Evolutionary conservation across 805 yeast species (phyloP), one percentile per base, ranked within the genome.

Genomic region (Limtongia smithiae): DNA sequence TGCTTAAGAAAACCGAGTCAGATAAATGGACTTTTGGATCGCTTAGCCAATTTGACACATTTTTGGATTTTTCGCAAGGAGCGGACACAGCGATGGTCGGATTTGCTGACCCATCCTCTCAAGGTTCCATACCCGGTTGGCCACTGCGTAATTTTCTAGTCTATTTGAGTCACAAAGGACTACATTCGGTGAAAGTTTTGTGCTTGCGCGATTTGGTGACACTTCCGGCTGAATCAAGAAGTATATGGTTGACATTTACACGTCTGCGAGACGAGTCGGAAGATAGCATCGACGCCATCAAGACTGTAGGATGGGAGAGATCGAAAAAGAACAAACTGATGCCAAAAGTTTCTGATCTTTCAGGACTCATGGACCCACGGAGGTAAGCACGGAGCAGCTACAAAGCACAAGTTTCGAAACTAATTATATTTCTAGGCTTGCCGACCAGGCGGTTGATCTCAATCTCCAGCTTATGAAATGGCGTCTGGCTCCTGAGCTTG

Each of bases 391-490:
- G 11, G 8, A 2, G n/a, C n/a, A n/a, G n/a, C n/a, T 34, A 9
- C 24, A 34, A 35, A 11, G 25, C 20, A 7, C 27, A 15, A 27
- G 12, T 5, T 8, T 14, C n/a, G 14, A 44, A n/a, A 33, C 9
- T 24, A 4, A 22, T 22, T 22, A 3, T 21, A 25, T 30, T 6
- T 12, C 8, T 39, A 42, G 84, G 56, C 71, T 93, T 20, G 91
- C 96, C 0, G 85, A 83, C 51, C 97, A 94, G 66, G 91, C 97
- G 0, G 90, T 89, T 4, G 96, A 90, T 65, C 74, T 93, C 48
- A 93, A 93, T 63, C 71, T 93, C 50, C 86, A 87, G 68, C 71
- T 93, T 38, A 93, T 93, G 98, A 88, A 89, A 63, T 93, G 99
- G 99, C 75, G 98, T 58, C 78, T 93, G 15, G 88, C 86, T 0